Conservation (phyloP, 345 rosid species). For the Lepidium didymum region DNA sequence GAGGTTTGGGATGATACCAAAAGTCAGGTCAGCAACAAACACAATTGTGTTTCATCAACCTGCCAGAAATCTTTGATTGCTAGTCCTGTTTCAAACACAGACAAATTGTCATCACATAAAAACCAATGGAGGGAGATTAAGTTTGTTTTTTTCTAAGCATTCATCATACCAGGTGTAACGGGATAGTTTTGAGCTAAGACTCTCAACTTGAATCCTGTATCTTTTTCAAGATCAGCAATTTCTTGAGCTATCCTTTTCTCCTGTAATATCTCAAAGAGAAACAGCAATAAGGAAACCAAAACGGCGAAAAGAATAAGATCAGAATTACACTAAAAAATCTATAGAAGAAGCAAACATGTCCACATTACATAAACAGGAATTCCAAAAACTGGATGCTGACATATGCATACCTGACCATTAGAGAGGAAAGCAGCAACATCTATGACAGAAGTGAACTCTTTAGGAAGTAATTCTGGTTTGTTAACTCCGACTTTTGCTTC, state of each 20-base stretch:
- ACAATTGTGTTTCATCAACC: conserved; percentile 84
- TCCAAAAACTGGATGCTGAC: not conserved
- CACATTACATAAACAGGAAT: not conserved
- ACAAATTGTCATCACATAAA: not conserved
- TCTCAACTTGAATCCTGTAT: conserved; percentile 81
- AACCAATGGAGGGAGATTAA: not conserved
- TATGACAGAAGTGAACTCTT: conserved; percentile 70
- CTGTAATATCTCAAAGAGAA: conserved; percentile 31
- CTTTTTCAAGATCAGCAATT: conserved; percentile 64
- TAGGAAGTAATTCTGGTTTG: conserved; percentile 89
- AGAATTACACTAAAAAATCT: not conserved
- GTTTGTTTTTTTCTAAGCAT: not conserved
- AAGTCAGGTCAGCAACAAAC: conserved; percentile 86
- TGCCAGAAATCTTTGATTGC: conserved; percentile 86
- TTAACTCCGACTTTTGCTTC: conserved; percentile 83
- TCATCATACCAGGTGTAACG: conserved; percentile 64
- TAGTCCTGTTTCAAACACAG: conserved; percentile 40
- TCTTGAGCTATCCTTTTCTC: conserved; percentile 71
- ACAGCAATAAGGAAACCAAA: not conserved
- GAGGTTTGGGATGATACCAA: conserved; percentile 41
- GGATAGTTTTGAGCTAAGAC: conserved; percentile 93
- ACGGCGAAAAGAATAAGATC: not conserved
- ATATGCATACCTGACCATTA: conserved; percentile 57
- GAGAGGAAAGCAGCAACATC: conserved; percentile 93
- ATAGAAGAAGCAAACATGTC: not conserved